Evolutionary conservation across 2,329 filamentous ascomycete species (phyloP).

Genomic region (Aspergillus sp.): DNA sequence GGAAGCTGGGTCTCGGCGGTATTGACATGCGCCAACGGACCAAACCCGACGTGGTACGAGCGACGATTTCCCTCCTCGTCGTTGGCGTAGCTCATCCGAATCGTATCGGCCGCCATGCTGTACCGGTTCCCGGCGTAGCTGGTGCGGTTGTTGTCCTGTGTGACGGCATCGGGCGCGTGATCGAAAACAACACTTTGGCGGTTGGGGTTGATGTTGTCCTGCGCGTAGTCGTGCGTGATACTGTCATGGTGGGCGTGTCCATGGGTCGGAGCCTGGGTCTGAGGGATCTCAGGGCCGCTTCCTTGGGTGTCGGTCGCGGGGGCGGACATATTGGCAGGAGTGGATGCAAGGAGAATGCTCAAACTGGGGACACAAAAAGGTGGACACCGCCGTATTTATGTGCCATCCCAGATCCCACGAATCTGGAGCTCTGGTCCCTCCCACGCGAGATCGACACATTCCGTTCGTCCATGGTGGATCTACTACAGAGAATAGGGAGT

Average conservation of each 20-base stretch:
- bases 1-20: slow-evolving; percentile 43
- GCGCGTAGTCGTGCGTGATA: not conserved
- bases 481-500: not conserved
- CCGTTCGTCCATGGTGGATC: not conserved
- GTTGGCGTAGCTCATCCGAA: not conserved
- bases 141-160: not conserved
- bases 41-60: slow-evolving; percentile 20
- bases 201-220: not conserved
- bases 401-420: not conserved
- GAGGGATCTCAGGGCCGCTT: not conserved
- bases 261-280: not conserved
- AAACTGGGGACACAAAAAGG: not conserved
- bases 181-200: not conserved
- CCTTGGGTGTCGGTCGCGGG: not conserved
- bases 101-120: not conserved
- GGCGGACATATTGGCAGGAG: not conserved
- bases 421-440: not conserved
- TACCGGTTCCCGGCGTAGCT: not conserved
- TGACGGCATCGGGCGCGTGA: not conserved
- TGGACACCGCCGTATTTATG: not conserved
- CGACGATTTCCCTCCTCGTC: not conserved
- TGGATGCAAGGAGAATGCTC: too few relatives aligned
- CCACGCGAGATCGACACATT: not conserved
- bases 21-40: slow-evolving; percentile 46
- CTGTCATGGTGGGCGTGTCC: not conserved